Evolutionary conservation across 805 yeast species (phyloP).

Genomic region (Candida corydali): DNA sequence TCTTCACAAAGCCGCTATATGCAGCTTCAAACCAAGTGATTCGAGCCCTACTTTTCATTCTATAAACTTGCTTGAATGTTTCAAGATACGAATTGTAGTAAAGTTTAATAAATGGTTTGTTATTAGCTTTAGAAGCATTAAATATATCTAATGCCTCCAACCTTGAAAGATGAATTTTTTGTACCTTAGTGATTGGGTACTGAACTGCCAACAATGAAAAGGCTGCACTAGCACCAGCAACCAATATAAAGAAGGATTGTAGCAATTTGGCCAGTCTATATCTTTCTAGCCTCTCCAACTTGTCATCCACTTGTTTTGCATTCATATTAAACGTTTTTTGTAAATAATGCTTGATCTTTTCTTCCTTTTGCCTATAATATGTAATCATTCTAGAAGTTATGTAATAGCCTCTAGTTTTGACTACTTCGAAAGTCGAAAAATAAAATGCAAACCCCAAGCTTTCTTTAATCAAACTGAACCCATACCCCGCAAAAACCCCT

Average conservation of each 20-base stretch:
- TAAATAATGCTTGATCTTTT: slow-evolving; percentile 32
- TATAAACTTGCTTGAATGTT: slow-evolving; percentile 59
- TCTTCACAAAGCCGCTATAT: slow-evolving; percentile 73
- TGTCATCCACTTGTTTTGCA: slow-evolving; percentile 17
- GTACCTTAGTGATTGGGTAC: slow-evolving; percentile 77
- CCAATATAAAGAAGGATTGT: slow-evolving; percentile 62
- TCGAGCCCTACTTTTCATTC: slow-evolving; percentile 51
- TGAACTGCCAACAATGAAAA: slow-evolving; percentile 71
- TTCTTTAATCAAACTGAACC: slow-evolving; percentile 75
- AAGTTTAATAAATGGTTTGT: slow-evolving; percentile 38
- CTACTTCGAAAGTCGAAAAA: slow-evolving; percentile 73
- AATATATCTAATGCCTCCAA: slow-evolving; percentile 75
- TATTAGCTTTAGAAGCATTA: slow-evolving; percentile 29
- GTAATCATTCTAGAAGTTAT: slow-evolving; percentile 43
- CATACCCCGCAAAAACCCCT: slow-evolving; percentile 88
- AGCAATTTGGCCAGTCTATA: slow-evolving; percentile 45
- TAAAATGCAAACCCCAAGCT: slow-evolving; percentile 79
- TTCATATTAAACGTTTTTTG: slow-evolving; percentile 13
- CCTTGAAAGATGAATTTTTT: slow-evolving; percentile 72
- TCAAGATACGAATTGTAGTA: slow-evolving; percentile 76
- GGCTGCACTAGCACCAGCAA: slow-evolving; percentile 90
- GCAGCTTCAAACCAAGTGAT: slow-evolving; percentile 60
- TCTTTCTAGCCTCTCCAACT: slow-evolving; percentile 24
- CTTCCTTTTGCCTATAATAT: slow-evolving; percentile 37
- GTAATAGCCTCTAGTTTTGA: slow-evolving; percentile 65